A percentile compares a stretch with the other conserved stretches of the same genome.
Evolutionary conservation across 331 rosid species (phyloP).

Genomic region (Rosa hybrid): DNA sequence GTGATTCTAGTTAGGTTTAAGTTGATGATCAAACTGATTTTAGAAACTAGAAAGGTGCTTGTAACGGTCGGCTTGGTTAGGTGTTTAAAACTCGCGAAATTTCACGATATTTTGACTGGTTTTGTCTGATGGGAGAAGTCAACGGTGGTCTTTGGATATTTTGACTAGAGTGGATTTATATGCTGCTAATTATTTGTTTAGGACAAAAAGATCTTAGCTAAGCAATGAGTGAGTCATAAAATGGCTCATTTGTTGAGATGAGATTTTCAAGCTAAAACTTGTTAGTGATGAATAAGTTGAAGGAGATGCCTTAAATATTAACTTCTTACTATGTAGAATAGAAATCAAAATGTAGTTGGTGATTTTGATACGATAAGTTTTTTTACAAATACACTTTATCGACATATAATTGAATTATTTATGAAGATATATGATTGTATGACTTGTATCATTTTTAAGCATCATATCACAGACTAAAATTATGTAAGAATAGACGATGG

Average conservation of each 20-base stretch:
- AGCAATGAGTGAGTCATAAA: not conserved
- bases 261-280: not conserved
- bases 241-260: not conserved
- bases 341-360: not conserved
- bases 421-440: too few relatives aligned
- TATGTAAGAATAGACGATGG: too few relatives aligned
- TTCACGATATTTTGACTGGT: not conserved
- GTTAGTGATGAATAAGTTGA: not conserved
- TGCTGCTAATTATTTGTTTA: not conserved
- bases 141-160: not conserved
- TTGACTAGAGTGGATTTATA: not conserved
- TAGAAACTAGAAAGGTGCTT: not conserved
- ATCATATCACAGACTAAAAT: too few relatives aligned
- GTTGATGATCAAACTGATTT: conserved; percentile 19
- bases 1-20: not conserved
- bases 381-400: too few relatives aligned
- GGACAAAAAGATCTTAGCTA: not conserved
- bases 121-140: not conserved
- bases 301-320: not conserved
- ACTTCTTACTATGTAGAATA: not conserved
- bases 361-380: too few relatives aligned
- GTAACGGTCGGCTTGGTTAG: conserved; percentile 38
- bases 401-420: too few relatives aligned
- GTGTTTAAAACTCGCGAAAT: not conserved
- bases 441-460: too few relatives aligned